Base-by-base conservation (phyloP, 768 basidiomycete species). In the Boletus sp. region DNA sequence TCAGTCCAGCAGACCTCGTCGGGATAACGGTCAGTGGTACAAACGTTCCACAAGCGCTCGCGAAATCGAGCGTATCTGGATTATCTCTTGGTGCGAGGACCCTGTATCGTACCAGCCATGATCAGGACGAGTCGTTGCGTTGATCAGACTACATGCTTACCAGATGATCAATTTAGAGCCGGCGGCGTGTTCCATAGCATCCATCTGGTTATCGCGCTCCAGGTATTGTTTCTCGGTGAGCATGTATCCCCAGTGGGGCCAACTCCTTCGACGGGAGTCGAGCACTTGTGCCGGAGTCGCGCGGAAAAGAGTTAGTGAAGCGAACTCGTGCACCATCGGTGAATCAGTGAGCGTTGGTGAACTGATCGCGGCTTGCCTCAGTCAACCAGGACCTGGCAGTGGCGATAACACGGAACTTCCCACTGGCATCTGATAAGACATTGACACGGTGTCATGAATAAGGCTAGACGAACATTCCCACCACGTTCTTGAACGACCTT, bases 21-120 rank as follows among this genome's bases (percentile, higher is more conserved):
- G 24, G 24, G 24, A 24, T 1, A 24, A 24, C 24, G n/a, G 10
- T 39, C 15, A 50, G 12, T 18, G 18, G 18, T 12, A 50, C 56
- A 30, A n/a, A 44, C 41, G 41, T 50, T 28, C 49, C 57, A 51
- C 47, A 59, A 28, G 47, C 57, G 12, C 37, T 45, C 20, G 41
- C 20, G 29, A 50, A 59, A n/a, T 58, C 57, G 8, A 59, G 57
- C 62, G n/a, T 55, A n/a, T 70, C 66, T 3, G 82, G 78, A 56
- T 80, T 67, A 41, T 74, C 71, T 54, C 82, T 72, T 7, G 80
- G 80, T n/a, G 79, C 81, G 14, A 86, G 71, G 5, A 87, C 80
- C 85, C 85, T 58, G 39, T 28, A 41, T 41, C 32, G 35, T 41
- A 20, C 41, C 33, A 50, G 8, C 39, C 30, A 24, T 24, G 29